Evolutionary conservation across 306 rosid species (phyloP).

Genomic region (Vachellia pachyceras): DNA sequence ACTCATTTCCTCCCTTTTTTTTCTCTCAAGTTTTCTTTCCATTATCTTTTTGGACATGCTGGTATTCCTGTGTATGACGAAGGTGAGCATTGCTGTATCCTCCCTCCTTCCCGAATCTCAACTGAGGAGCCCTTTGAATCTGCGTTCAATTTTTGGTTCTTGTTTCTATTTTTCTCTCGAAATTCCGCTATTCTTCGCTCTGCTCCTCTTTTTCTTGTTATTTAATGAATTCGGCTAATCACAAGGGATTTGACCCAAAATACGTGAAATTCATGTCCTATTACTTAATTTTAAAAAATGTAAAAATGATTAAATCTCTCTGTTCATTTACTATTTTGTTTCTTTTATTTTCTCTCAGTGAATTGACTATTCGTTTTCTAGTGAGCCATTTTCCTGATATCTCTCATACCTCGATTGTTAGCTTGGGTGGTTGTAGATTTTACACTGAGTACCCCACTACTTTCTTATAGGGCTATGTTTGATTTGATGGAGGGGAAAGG

Average conservation of each 20-base stretch:
- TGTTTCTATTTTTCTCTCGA: background rate
- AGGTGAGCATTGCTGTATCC: conserved; percentile 25
- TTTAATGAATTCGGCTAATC: background rate
- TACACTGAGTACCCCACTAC: background rate
- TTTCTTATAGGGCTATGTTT: background rate
- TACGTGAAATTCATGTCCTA: conserved; percentile 16
- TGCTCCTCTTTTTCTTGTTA: background rate
- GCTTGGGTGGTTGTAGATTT: background rate
- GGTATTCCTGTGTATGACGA: conserved; percentile 8
- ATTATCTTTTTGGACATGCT: background rate
- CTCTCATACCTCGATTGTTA: conserved; percentile 17
- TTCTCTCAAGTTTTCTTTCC: too few species aligned
- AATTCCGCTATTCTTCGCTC: background rate
- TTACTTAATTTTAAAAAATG: background rate
- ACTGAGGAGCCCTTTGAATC: background rate
- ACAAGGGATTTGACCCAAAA: background rate
- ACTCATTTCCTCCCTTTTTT: too few species aligned
- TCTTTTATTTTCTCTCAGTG: conserved; percentile 1
- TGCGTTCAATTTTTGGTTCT: background rate
- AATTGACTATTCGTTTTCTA: conserved; percentile 11
- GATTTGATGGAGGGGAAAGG: too few species aligned
- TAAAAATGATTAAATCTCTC: background rate
- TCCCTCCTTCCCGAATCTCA: background rate
- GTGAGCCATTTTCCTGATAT: background rate
- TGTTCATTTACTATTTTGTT: conserved; percentile 19